A percentile compares a stretch with the other conserved stretches of the same genome.
phyloP scores from a whole-genome alignment of 1,284 basidiomycete species.

The Laetiporus sulphureus region DNA sequence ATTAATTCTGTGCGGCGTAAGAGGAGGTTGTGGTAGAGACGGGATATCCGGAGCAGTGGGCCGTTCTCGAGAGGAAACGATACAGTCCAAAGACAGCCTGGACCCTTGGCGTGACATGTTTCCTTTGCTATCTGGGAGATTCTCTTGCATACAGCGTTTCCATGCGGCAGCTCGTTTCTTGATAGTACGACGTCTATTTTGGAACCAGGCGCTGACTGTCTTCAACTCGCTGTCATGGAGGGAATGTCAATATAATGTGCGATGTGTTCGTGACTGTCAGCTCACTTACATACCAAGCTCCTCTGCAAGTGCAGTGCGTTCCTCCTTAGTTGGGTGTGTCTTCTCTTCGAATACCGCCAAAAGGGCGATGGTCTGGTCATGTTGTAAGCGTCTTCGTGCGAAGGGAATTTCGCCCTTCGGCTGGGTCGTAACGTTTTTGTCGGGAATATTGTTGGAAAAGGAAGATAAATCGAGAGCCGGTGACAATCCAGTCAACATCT shows the following conservation, averaged over 20 bases:
- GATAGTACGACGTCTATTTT: conserved; percentile 41
- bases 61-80: conserved; percentile 34
- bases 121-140: conserved; percentile 12
- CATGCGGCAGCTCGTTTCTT: conserved; percentile 28
- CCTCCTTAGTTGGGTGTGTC: conserved; percentile 37
- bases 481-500: conserved; percentile 1
- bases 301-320: conserved; percentile 34
- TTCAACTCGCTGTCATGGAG: conserved; percentile 33
- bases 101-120: conserved; percentile 15
- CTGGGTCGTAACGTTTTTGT: conserved; percentile 2
- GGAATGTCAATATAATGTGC: neutral
- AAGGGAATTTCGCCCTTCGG: conserved; percentile 9
- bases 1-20: conserved; percentile 22
- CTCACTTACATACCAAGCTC: conserved; percentile 35
- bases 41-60: conserved; percentile 11
- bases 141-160: conserved; percentile 22
- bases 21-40: conserved; percentile 19
- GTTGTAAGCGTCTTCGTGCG: conserved; percentile 24
- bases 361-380: conserved; percentile 34
- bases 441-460: conserved; percentile 12
- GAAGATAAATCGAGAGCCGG: conserved; percentile 8
- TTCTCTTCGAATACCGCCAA: conserved; percentile 31
- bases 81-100: conserved; percentile 33
- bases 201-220: conserved; percentile 45
- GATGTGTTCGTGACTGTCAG: neutral